Percentiles rank a stretch among this genome's conserved stretches.
Conservation (phyloP, 225 moss, liverwort and hornwort genomes). For the Rhytidiadelphus loreus region DNA sequence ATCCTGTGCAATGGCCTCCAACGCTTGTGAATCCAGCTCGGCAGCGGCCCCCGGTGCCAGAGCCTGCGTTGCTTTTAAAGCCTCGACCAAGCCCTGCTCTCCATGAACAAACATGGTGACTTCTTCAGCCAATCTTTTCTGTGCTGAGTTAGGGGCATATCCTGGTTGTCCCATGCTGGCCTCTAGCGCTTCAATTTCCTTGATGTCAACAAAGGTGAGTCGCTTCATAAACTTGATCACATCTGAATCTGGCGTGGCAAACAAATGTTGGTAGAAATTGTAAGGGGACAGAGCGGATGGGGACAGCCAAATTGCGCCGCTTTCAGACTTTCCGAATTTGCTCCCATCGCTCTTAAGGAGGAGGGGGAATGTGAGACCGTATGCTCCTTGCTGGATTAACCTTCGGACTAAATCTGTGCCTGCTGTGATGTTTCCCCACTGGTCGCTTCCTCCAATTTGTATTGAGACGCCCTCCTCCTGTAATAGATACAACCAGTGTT, state of each 20-base stretch:
- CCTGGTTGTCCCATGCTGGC: slow-evolving; percentile 55
- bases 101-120: slow-evolving; percentile 97
- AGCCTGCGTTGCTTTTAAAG: slow-evolving; percentile 75
- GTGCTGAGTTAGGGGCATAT: slow-evolving; percentile 57
- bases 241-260: slow-evolving; percentile 66
- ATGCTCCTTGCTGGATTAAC: slow-evolving; percentile 65
- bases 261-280: slow-evolving; percentile 81
- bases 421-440: slow-evolving; percentile 98
- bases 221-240: slow-evolving; percentile 76
- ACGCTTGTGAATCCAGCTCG: slow-evolving; percentile 39
- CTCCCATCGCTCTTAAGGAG: slow-evolving; percentile 83
- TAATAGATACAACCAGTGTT: not conserved
- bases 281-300: slow-evolving; percentile 70
- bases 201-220: slow-evolving; percentile 68
- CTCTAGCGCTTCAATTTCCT: slow-evolving; percentile 57
- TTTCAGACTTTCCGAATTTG: slow-evolving; percentile 90
- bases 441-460: slow-evolving; percentile 96
- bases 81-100: slow-evolving; percentile 52
- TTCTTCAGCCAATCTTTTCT: slow-evolving; percentile 83
- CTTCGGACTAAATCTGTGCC: slow-evolving; percentile 84
- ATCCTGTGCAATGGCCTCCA: slow-evolving; percentile 80
- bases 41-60: slow-evolving; percentile 70
- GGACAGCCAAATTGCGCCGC: slow-evolving; percentile 79
- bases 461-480: slow-evolving; percentile 70
- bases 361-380: slow-evolving; percentile 86